Percentiles rank a stretch among this genome's conserved stretches.
Conservation (phyloP, 345 rosid species). For the Carallia pectinifolia region DNA sequence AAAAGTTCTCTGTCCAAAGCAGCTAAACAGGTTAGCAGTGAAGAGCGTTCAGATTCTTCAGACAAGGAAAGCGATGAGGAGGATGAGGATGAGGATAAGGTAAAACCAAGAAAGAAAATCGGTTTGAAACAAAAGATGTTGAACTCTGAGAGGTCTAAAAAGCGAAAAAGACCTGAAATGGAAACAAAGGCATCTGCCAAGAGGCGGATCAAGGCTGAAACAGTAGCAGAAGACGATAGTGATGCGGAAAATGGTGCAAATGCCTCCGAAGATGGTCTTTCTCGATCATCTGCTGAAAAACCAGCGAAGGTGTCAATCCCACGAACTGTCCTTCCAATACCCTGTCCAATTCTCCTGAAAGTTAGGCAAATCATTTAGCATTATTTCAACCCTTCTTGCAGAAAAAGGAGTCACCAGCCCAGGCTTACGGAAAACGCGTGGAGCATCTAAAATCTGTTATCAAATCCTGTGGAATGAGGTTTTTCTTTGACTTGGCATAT, state of each 20-base stretch:
- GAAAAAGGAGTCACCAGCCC: conserved; percentile 62
- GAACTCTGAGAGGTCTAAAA: conserved; percentile 46
- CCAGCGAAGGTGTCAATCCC: conserved; percentile 41
- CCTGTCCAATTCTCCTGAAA: background rate
- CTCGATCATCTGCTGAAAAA: conserved; percentile 53
- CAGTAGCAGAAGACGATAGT: conserved; percentile 40
- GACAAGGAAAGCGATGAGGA: conserved; percentile 37
- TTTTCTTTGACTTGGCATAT: conserved; percentile 19
- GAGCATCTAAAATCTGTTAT: conserved; percentile 80
- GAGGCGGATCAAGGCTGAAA: conserved; percentile 45
- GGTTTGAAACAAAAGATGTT: conserved; percentile 33
- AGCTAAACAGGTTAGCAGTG: conserved; percentile 33
- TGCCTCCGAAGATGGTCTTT: conserved; percentile 46
- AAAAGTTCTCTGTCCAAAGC: conserved; percentile 35
- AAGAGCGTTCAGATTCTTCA: conserved; percentile 43
- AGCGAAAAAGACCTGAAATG: conserved; percentile 49
- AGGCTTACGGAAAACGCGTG: conserved; percentile 70
- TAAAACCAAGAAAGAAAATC: conserved; percentile 48
- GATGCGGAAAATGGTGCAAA: conserved; percentile 43
- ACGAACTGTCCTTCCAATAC: no score
- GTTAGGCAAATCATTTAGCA: conserved; percentile 9
- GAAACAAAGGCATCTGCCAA: conserved; percentile 41
- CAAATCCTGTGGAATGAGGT: conserved; percentile 90
- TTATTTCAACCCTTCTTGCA: conserved; percentile 33
- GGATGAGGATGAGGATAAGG: conserved; percentile 52